phyloP scores from a whole-genome alignment of 352 stramenopile genomes.

The Phytopythium ostracodes region DNA sequence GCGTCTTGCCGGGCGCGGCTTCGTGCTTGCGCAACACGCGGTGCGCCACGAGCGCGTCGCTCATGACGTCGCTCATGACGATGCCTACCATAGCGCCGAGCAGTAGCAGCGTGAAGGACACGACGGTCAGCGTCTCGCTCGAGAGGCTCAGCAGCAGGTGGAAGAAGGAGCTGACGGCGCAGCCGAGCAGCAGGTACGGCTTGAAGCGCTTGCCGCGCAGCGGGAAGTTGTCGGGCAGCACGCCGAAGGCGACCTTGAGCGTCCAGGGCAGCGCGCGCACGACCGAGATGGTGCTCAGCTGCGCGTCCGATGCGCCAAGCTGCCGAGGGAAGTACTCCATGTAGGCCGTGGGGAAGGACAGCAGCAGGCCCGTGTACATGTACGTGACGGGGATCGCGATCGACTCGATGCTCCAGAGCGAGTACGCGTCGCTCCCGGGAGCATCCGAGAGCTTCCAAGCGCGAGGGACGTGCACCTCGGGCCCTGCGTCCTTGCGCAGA shows the following conservation, averaged over 20 bases:
- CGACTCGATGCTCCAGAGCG: constrained; percentile 46
- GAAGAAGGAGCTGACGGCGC: constrained; percentile 52
- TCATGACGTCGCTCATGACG: constrained; percentile 83
- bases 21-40: constrained; percentile 49
- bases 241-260: constrained; percentile 75
- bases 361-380: constrained; percentile 67
- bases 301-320: constrained; percentile 54
- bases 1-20: constrained; percentile 30
- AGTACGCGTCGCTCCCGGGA: constrained; percentile 14
- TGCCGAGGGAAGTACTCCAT: constrained; percentile 74
- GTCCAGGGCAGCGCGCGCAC: constrained; percentile 71
- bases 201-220: constrained; percentile 58
- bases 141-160: constrained; percentile 38
- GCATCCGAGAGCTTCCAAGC: constrained; percentile 3
- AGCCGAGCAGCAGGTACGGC: constrained; percentile 72
- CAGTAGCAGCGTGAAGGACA: constrained; percentile 66
- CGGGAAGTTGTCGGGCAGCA: constrained; percentile 63
- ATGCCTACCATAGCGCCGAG: constrained; percentile 67
- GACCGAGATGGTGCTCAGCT: constrained; percentile 66
- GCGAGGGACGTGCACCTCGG: constrained; percentile 1
- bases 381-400: constrained; percentile 76
- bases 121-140: constrained; percentile 37
- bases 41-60: constrained; percentile 62
- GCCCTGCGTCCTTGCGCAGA: not conserved
- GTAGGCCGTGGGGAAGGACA: constrained; percentile 61